Evolutionary conservation across 2,329 filamentous ascomycete genomes (phyloP).

Genomic region (Rhinocladiella similis): DNA sequence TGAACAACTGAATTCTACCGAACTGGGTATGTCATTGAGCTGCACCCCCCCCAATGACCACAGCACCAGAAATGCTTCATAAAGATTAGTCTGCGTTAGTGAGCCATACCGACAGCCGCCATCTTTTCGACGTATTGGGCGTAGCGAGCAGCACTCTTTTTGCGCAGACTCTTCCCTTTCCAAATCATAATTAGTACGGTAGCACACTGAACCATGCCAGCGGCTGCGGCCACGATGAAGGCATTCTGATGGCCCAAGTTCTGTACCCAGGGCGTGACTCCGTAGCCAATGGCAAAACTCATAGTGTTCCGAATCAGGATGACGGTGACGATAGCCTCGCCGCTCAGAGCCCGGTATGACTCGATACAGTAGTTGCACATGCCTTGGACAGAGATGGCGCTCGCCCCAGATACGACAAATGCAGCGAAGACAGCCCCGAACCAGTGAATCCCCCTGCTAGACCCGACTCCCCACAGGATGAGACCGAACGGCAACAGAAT

Average conservation of each 20-base stretch:
- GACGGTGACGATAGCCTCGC: conserved; percentile 52
- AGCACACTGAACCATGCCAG: neutral
- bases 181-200: conserved; percentile 6
- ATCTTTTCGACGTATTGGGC: too few species aligned
- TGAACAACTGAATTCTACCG: too few species aligned
- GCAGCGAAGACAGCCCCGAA: conserved; percentile 45
- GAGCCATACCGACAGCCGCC: too few species aligned
- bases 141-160: too few species aligned
- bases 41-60: too few species aligned
- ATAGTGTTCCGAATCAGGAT: conserved; percentile 53
- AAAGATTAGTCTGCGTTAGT: too few species aligned
- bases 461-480: conserved; percentile 48
- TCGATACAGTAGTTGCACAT: conserved; percentile 47
- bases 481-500: conserved; percentile 39
- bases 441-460: conserved; percentile 49
- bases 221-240: conserved; percentile 32
- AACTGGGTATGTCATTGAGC: too few species aligned
- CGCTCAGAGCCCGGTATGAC: conserved; percentile 48
- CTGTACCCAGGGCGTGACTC: conserved; percentile 48
- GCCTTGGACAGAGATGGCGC: conserved; percentile 33
- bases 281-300: conserved; percentile 52
- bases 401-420: conserved; percentile 32
- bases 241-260: conserved; percentile 40
- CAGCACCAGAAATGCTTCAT: too few species aligned
- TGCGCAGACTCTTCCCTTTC: conserved; percentile 7